phyloP scores from a whole-genome alignment of 768 basidiomycete genomes.

The Pleurotus sapidus region DNA sequence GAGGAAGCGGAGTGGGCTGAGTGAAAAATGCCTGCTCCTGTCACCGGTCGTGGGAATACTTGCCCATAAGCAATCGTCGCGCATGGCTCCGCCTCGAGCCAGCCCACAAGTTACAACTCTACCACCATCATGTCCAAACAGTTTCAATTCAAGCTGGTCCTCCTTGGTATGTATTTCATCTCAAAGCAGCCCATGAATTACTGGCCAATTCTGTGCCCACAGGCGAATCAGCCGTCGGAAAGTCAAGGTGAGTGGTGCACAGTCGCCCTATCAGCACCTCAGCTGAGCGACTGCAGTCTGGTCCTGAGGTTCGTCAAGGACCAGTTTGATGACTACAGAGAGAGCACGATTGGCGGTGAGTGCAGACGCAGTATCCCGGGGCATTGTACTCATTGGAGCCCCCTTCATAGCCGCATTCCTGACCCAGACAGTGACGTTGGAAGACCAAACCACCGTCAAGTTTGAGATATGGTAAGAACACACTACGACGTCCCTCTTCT shows the following conservation, averaged over 20 bases:
- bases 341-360: conserved; percentile 89
- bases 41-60: conserved; percentile 15
- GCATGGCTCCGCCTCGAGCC: conserved; percentile 23
- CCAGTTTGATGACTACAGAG: conserved; percentile 93
- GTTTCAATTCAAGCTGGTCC: conserved; percentile 94
- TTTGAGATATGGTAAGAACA: conserved; percentile 90
- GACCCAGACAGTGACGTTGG: conserved; percentile 93
- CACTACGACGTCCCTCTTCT: neutral
- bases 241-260: conserved; percentile 66
- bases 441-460: conserved; percentile 89
- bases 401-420: conserved; percentile 80
- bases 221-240: conserved; percentile 98
- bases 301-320: conserved; percentile 96
- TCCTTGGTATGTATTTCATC: conserved; percentile 66
- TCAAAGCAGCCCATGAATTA: neutral
- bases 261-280: conserved; percentile 1
- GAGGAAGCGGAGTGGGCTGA: conserved; percentile 8
- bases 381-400: conserved; percentile 8
- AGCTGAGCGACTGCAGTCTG: conserved; percentile 52
- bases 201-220: conserved; percentile 14
- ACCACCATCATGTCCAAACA: conserved; percentile 78
- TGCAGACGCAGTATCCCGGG: conserved; percentile 7
- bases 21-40: conserved; percentile 16
- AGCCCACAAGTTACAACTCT: conserved; percentile 15
- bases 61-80: conserved; percentile 20